Evolutionary conservation across 257 asterid genomes (phyloP), one percentile per base, ranked within the genome.

Genomic region (Solanum etuberosum): DNA sequence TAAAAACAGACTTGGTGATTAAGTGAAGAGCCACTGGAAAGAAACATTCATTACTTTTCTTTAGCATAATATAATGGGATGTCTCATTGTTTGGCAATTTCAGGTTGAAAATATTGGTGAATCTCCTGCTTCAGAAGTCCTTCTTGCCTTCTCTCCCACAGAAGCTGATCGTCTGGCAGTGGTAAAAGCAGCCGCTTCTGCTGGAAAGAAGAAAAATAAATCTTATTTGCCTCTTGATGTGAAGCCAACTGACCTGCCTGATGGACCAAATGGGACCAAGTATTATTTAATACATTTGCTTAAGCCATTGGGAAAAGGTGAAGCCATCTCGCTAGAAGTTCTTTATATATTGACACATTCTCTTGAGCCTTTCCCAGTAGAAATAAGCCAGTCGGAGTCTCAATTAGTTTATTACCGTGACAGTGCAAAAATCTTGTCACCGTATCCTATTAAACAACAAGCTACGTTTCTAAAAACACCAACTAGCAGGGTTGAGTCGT

Each of bases 371-470:
- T 97, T 97, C 89, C 99, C 99, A 1, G 90, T 78, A 31, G 99
- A 97, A 92, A 97, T 96, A 88, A 87, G 94, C 90, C 99, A 96
- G 86, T 94, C 98, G 1, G 99, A 97, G 88, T 88, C 99, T 82
- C 99, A 97, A 87, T 86, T 97, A 93, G 99, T 97, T 51, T 92
- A 97, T 92, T 97, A 91, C 95, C 99, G 87, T 88, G 98, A 95
- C 90, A 97, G 98, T 92, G 98, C 99, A 5, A 81, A 93, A 83
- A 88, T 97, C 84, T 93, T 95, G 81, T 96, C 99, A 38, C 99
- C 98, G 3, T 97, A 97, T 91, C 93, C 68, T 87, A 90, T 96
- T 83, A 90, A 91, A 89, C 91, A 94, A 59, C 99, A 97, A 91
- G 95, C 95, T 81, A 95, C 99, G 2, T 84, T 95, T 91, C 86